Percentiles rank a stretch among this genome's conserved stretches.
Conservation (phyloP, 2,329 filamentous ascomycete species). For the Blastomyces silverae region DNA sequence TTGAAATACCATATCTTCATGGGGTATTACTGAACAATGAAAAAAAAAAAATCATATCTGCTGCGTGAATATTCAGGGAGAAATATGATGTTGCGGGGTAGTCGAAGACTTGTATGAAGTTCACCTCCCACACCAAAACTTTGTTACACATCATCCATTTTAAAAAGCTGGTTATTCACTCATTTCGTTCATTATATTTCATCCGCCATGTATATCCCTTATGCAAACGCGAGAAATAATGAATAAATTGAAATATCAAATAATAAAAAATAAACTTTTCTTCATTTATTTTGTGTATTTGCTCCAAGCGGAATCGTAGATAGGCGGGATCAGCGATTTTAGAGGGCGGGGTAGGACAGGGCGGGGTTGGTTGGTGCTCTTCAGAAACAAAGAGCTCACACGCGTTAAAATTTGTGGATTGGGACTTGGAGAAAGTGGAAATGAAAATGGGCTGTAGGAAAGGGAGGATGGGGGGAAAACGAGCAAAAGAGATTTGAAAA, state of each 20-base stretch:
- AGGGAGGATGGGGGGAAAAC: neutral
- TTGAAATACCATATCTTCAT: neutral
- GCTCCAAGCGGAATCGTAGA: neutral
- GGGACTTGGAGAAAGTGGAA: neutral
- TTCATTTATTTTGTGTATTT: conserved; percentile 9
- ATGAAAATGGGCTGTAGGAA: neutral
- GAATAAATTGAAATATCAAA: neutral
- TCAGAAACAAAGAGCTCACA: neutral
- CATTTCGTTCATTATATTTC: neutral
- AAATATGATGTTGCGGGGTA: neutral
- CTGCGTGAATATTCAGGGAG: neutral
- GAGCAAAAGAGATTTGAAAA: conserved; percentile 13
- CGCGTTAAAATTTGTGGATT: neutral
- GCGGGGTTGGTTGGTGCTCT: neutral
- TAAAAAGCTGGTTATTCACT: neutral
- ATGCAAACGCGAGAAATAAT: neutral
- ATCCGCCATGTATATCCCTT: neutral
- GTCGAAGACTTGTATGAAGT: neutral
- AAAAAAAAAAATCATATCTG: neutral
- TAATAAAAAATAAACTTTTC: conserved; percentile 13
- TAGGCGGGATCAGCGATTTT: neutral
- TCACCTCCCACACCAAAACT: neutral
- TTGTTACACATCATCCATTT: neutral
- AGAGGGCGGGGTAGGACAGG: neutral
- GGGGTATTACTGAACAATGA: neutral